These are phyloP conservation scores for Komagataella pseudopastoris DNA, from an alignment of 805 yeast genomes.

Conservation along the genomic window DNA sequence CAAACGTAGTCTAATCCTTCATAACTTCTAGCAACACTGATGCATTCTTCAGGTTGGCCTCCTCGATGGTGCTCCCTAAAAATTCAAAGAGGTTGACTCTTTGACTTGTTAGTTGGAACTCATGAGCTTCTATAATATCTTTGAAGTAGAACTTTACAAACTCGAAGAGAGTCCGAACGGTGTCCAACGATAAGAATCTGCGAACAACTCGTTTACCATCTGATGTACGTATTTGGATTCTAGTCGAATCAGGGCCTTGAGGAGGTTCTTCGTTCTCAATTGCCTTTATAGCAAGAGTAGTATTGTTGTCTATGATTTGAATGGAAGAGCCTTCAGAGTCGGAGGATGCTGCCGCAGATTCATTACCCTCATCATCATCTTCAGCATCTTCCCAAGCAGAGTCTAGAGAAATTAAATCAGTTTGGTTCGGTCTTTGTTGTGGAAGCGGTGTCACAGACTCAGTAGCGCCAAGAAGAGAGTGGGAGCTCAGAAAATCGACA, in stretches of 20 bases:
- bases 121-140: slow-evolving; percentile 23
- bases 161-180: slow-evolving; percentile 47
- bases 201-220: slow-evolving; percentile 77
- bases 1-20: slow-evolving; percentile 8
- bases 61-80: slow-evolving; percentile 46
- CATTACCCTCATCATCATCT: slow-evolving; percentile 9
- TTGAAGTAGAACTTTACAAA: slow-evolving; percentile 49
- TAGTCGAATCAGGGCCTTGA: slow-evolving; percentile 30
- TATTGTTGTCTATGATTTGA: slow-evolving; percentile 1
- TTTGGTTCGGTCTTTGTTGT: slow-evolving; percentile 37
- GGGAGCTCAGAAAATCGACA: slow-evolving; percentile 50
- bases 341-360: slow-evolving; percentile 3
- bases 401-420: slow-evolving; percentile 5
- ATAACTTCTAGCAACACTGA: slow-evolving; percentile 54
- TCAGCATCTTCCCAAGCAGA: slow-evolving; percentile 6
- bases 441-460: slow-evolving; percentile 62
- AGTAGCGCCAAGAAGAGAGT: slow-evolving; percentile 44
- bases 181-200: slow-evolving; percentile 45
- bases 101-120: slow-evolving; percentile 45
- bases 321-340: slow-evolving; percentile 12
- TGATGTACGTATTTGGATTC: slow-evolving; percentile 81
- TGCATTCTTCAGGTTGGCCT: slow-evolving; percentile 74
- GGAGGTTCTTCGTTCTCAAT: slow-evolving; percentile 50
- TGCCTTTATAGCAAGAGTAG: slow-evolving; percentile 24
- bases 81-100: slow-evolving; percentile 41